Evolutionary conservation across 306 rosid species (phyloP).

Genomic region (Alnus rubra): DNA sequence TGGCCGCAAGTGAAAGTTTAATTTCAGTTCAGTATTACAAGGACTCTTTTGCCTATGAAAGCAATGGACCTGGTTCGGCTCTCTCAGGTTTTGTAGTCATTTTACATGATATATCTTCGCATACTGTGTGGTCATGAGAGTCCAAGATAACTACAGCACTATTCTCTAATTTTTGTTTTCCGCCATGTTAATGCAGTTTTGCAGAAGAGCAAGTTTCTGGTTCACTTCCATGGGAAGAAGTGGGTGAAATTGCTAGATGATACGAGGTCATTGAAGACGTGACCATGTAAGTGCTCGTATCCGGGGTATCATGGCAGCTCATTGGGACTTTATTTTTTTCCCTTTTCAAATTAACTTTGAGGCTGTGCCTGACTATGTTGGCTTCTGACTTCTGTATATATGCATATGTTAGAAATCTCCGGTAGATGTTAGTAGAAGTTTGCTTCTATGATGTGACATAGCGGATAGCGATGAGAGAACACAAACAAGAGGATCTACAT

Average conservation of each 20-base stretch:
- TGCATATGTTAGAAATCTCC: background rate
- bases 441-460: too few species aligned
- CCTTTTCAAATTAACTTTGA: background rate
- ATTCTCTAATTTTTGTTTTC: background rate
- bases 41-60: slow-evolving; percentile 22
- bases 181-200: background rate
- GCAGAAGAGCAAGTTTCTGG: background rate
- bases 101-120: background rate
- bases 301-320: background rate
- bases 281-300: background rate
- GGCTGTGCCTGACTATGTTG: background rate
- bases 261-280: background rate
- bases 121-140: background rate
- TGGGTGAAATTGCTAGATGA: background rate
- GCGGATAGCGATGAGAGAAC: too few species aligned
- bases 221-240: background rate
- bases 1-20: slow-evolving; percentile 25
- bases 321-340: background rate
- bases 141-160: background rate
- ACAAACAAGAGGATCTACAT: too few species aligned
- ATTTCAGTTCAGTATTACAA: slow-evolving; percentile 36
- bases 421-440: background rate
- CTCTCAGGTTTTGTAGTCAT: slow-evolving; percentile 14
- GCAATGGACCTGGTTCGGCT: slow-evolving; percentile 21
- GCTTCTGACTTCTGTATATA: background rate